Base-by-base conservation (phyloP, 257 asterid genomes). In the Craterostigma plantagineum region DNA sequence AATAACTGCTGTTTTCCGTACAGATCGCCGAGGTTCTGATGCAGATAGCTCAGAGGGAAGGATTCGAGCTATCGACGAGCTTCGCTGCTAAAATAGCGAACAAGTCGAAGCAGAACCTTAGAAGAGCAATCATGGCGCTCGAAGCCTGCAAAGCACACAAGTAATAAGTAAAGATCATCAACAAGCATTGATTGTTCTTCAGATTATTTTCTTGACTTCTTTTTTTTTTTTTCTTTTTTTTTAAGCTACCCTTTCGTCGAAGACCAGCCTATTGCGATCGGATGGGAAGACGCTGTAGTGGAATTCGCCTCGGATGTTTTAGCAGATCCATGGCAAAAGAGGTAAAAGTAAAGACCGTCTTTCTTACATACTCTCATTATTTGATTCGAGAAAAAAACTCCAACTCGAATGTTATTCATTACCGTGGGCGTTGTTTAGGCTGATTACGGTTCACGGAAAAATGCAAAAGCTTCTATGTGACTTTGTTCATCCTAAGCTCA, bases 131-230 rank as follows among this genome's bases (percentile, higher is more conserved):
- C 38, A 75, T 83, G 92, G 83, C 91, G 38, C 92, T 83, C 48
- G 92, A 83, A 68, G 91, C 95, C 56, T 83, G 95, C 76, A 83
- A 71, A 65, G 78, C 78, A 12, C 90, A 79, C 74, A 79, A 73
- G 92, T 82, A 66, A 62, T 58, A 23, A 23, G 30, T 23, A 23
- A 6, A 23, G 30, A 23, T 23, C 30, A 23, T 23, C 2, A 6
- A 23, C 6, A 2, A 23, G 6, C 2, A 23, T n/a, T 23, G 30
- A 23, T 6, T n/a, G n/a, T 23, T 23, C 30, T 23, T 23, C 30
- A 23, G 9, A 37, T 37, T 37, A 8, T 37, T 10, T 8, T n/a
- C n/a, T n/a, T n/a, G n/a, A n/a, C n/a, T n/a, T n/a, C n/a, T n/a
- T 37, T 37, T 1, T 37, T 37, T 37, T 10, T 37, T 37, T 12